Conservation (phyloP, 345 rosid species). For the Erysimum cheiranthoides region DNA sequence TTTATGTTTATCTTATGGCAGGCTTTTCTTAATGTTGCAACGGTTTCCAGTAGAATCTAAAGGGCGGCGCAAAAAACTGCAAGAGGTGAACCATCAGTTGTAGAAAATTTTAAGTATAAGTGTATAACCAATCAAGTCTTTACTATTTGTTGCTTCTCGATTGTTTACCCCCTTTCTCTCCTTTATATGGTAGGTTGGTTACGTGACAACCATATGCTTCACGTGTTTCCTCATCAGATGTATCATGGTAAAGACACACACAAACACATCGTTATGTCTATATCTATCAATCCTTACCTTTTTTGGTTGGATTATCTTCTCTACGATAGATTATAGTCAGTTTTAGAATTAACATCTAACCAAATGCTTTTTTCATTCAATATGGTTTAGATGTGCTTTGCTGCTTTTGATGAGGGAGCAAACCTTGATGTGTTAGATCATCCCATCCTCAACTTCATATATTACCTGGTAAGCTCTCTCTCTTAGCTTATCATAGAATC, state of each 20-base stretch:
- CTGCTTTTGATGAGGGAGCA: conserved; percentile 83
- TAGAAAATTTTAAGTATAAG: background rate
- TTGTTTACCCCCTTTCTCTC: background rate
- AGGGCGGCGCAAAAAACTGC: conserved; percentile 90
- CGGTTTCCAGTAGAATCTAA: conserved; percentile 96
- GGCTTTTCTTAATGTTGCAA: conserved; percentile 92
- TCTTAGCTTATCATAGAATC: conserved; percentile 24
- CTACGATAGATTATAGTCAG: background rate
- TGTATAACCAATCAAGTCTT: background rate
- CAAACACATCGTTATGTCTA: background rate
- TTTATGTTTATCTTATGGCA: conserved; percentile 48
- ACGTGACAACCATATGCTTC: conserved; percentile 90
- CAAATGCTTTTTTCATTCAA: conserved; percentile 19
- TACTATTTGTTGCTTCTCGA: background rate
- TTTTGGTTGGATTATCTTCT: conserved; percentile 19
- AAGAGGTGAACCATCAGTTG: conserved; percentile 63
- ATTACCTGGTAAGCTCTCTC: conserved; percentile 70
- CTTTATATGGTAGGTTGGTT: conserved; percentile 82
- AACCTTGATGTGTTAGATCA: conserved; percentile 86
- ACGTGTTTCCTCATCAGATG: conserved; percentile 88
- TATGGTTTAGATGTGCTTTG: conserved; percentile 68
- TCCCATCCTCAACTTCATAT: conserved; percentile 80
- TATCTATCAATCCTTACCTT: conserved; percentile 6
- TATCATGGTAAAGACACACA: conserved; percentile 70
- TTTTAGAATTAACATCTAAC: conserved; percentile 4